Conservation (phyloP, 306 rosid species). For the Prunus kanzakura region DNA sequence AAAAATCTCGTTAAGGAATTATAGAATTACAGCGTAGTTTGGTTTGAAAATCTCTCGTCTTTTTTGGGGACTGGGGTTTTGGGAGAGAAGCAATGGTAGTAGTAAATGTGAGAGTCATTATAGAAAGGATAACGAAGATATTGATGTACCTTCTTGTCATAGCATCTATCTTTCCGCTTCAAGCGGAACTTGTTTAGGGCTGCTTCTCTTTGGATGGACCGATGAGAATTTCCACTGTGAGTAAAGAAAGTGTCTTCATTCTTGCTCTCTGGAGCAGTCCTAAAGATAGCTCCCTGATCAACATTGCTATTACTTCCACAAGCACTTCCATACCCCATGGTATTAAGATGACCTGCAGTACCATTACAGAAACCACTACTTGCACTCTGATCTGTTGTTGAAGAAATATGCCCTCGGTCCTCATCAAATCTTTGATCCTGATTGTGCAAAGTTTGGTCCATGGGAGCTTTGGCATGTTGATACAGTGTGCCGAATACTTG, state of each 20-base stretch:
- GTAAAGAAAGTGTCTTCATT: slow-evolving; percentile 49
- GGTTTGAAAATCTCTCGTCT: not conserved
- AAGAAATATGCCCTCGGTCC: slow-evolving; percentile 58
- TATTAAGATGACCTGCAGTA: slow-evolving; percentile 46
- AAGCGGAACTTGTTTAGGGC: slow-evolving; percentile 84
- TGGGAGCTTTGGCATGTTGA: slow-evolving; percentile 31
- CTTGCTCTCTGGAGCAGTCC: slow-evolving; percentile 54
- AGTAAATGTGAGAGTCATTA: not conserved
- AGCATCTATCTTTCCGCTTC: slow-evolving; percentile 96
- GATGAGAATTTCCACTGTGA: slow-evolving; percentile 42
- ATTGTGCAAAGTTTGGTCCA: slow-evolving; percentile 33
- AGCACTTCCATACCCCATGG: slow-evolving; percentile 71
- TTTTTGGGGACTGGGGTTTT: not conserved
- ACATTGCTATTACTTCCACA: slow-evolving; percentile 68
- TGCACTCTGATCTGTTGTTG: slow-evolving; percentile 67
- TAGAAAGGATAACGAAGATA: not conserved
- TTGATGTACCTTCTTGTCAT: slow-evolving; percentile 72
- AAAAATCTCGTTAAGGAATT: slow-evolving; percentile 12
- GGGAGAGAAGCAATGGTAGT: not conserved
- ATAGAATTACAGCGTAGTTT: slow-evolving; percentile 15
- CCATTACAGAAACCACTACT: slow-evolving; percentile 74
- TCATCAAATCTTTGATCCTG: slow-evolving; percentile 60
- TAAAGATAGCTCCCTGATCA: slow-evolving; percentile 43
- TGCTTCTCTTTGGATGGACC: slow-evolving; percentile 72
- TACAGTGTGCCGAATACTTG: slow-evolving; percentile 29